Conservation (phyloP, 768 basidiomycete species). For the Neoboletus magnificus region DNA sequence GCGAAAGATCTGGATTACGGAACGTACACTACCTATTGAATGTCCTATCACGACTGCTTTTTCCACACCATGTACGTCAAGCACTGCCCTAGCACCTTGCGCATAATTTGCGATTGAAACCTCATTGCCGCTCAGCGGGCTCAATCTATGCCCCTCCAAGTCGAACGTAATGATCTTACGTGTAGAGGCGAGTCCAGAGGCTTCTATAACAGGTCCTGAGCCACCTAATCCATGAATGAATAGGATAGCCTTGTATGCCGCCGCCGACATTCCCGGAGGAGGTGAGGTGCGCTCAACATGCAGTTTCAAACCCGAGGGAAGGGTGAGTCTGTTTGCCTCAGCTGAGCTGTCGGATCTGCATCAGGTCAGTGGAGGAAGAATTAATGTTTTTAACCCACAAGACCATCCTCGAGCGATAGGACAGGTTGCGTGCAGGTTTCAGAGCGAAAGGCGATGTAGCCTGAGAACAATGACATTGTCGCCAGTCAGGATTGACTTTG, state of each 20-base stretch:
- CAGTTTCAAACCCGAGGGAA: slow-evolving; percentile 2
- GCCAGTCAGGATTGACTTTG: not conserved
- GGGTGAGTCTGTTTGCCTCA: slow-evolving; percentile 1
- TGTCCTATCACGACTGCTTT: slow-evolving; percentile 3
- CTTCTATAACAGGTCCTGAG: slow-evolving; percentile 6
- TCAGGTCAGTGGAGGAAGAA: not conserved
- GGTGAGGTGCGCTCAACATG: not conserved
- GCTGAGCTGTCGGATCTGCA: slow-evolving; percentile 1
- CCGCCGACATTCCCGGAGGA: not conserved
- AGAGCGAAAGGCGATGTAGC: not conserved
- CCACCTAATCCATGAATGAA: slow-evolving; percentile 6
- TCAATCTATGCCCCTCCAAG: slow-evolving; percentile 6
- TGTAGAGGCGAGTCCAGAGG: slow-evolving; percentile 3
- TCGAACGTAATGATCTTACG: slow-evolving; percentile 17
- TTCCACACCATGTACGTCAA: slow-evolving; percentile 7
- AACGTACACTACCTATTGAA: slow-evolving; percentile 7
- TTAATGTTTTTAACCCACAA: not conserved
- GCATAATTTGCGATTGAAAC: slow-evolving; percentile 9
- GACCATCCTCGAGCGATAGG: not conserved
- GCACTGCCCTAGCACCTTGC: slow-evolving; percentile 10
- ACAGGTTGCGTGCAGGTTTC: not conserved
- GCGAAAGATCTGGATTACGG: not conserved
- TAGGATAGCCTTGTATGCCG: not conserved
- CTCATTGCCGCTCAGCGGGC: slow-evolving; percentile 14
- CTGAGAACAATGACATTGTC: not conserved